phyloP scores from a whole-genome alignment of 805 yeast species.

The Wickerhamomyces ciferrii region DNA sequence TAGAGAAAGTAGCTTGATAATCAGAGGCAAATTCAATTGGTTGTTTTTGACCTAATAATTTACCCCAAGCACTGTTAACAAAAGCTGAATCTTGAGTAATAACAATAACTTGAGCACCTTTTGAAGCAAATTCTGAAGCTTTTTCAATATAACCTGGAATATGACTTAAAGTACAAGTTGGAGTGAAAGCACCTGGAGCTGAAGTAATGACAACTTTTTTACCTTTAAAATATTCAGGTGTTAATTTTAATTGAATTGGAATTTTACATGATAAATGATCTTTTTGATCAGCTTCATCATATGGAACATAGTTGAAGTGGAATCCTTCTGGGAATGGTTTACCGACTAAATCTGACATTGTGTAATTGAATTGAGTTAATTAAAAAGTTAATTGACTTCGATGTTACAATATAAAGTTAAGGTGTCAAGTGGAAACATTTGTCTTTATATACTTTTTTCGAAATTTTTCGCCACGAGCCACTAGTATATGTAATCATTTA shows the following conservation, averaged over 20 bases:
- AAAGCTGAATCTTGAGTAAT: conserved; percentile 69
- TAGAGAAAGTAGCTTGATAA: conserved; percentile 55
- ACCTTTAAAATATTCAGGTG: conserved; percentile 20
- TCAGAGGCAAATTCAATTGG: conserved; percentile 55
- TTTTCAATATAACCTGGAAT: conserved; percentile 60
- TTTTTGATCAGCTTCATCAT: conserved; percentile 20
- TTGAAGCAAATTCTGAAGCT: conserved; percentile 43
- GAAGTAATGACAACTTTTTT: conserved; percentile 55
- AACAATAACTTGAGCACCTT: conserved; percentile 54
- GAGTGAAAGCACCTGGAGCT: conserved; percentile 88
- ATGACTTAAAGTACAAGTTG: conserved; percentile 70
- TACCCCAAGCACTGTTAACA: conserved; percentile 66
- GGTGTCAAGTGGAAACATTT: not conserved
- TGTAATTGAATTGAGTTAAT: not conserved
- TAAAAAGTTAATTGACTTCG: not conserved
- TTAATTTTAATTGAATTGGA: conserved; percentile 19
- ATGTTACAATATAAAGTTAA: too few species aligned
- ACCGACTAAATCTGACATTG: conserved; percentile 15
- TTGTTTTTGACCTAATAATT: conserved; percentile 27
- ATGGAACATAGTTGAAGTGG: conserved; percentile 23
- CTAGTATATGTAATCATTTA: too few species aligned
- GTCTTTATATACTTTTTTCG: not conserved
- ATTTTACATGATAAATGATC: conserved; percentile 18
- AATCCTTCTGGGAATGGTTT: conserved; percentile 24
- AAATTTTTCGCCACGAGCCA: too few species aligned